Conservation (phyloP, 2,329 filamentous ascomycete species). For the Arthrocladium fulminans region DNA sequence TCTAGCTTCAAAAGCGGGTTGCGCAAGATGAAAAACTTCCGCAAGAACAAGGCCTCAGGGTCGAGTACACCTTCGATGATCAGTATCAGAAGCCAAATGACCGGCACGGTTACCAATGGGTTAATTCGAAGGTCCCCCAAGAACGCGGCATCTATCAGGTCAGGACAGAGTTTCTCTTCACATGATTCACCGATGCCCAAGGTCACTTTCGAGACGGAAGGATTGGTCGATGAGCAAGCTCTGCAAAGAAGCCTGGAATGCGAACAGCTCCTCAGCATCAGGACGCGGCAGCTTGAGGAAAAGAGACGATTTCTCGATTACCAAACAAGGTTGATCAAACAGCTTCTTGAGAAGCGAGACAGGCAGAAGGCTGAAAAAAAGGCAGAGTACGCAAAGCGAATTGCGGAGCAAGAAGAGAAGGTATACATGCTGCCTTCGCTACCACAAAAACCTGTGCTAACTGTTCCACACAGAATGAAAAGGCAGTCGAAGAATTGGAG, state of each 20-base stretch:
- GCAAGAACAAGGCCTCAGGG: constrained; percentile 17
- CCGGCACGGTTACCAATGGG: constrained; percentile 10
- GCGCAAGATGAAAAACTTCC: constrained; percentile 19
- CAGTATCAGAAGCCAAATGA: constrained; percentile 13
- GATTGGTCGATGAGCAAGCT: constrained; percentile 15
- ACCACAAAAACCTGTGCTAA: not conserved
- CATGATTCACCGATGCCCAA: constrained; percentile 11
- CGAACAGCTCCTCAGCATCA: constrained; percentile 17
- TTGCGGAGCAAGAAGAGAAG: constrained; percentile 32
- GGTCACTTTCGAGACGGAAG: constrained; percentile 10
- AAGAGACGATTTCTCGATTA: constrained; percentile 21
- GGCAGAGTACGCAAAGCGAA: constrained; percentile 24
- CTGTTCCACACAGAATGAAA: constrained; percentile 28
- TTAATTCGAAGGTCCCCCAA: constrained; percentile 10
- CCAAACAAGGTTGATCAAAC: constrained; percentile 14
- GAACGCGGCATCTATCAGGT: constrained; percentile 16
- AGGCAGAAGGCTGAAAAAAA: constrained; percentile 24
- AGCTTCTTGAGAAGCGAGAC: constrained; percentile 16
- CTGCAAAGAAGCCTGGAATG: constrained; percentile 19
- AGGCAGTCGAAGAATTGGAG: constrained; percentile 31
- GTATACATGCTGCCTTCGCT: constrained; percentile 21
- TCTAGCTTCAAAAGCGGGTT: constrained; percentile 19
- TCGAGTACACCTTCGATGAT: constrained; percentile 13
- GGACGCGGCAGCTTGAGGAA: constrained; percentile 20
- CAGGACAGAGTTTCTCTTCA: constrained; percentile 19